These are phyloP conservation scores for Rhizophagus prolifer DNA, from an alignment of 192 early-diverging fungal species.

Conservation along the genomic window DNA sequence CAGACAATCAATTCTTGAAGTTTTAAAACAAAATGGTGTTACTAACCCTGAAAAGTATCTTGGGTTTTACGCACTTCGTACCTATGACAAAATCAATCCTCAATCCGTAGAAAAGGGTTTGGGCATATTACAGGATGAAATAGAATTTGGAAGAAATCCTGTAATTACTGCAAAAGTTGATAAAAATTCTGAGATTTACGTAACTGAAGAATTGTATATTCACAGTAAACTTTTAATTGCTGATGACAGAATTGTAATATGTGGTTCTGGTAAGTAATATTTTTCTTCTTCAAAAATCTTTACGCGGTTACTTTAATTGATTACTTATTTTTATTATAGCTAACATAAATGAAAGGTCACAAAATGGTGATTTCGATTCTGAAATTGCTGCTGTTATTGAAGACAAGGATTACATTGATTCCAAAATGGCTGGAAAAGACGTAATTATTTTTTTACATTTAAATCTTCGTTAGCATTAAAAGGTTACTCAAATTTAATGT, in stretches of 20 bases:
- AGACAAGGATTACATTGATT: constrained; percentile 66
- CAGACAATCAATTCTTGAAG: constrained; percentile 65
- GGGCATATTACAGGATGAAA: neutral
- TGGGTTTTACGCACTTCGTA: constrained; percentile 76
- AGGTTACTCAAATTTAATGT: neutral
- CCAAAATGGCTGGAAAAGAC: constrained; percentile 69
- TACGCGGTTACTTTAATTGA: neutral
- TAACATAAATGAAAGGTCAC: constrained; percentile 87
- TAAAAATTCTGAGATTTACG: constrained; percentile 35
- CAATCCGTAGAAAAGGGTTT: constrained; percentile 22
- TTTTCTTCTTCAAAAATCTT: neutral
- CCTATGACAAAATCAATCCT: constrained; percentile 71
- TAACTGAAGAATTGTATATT: constrained; percentile 85
- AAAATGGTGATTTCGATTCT: constrained; percentile 80
- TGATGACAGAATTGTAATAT: constrained; percentile 78
- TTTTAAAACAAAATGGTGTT: constrained; percentile 60
- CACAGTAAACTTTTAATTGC: constrained; percentile 89
- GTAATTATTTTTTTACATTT: constrained; percentile 27
- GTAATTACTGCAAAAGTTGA: neutral
- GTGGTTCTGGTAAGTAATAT: constrained; percentile 60
- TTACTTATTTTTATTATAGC: constrained; percentile 37
- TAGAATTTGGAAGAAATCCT: neutral
- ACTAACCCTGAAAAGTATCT: constrained; percentile 62
- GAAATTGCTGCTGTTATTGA: constrained; percentile 85
- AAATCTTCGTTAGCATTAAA: neutral